phyloP scores from a whole-genome alignment of 352 stramenopile species.

The Thraustochytrium striatum region DNA sequence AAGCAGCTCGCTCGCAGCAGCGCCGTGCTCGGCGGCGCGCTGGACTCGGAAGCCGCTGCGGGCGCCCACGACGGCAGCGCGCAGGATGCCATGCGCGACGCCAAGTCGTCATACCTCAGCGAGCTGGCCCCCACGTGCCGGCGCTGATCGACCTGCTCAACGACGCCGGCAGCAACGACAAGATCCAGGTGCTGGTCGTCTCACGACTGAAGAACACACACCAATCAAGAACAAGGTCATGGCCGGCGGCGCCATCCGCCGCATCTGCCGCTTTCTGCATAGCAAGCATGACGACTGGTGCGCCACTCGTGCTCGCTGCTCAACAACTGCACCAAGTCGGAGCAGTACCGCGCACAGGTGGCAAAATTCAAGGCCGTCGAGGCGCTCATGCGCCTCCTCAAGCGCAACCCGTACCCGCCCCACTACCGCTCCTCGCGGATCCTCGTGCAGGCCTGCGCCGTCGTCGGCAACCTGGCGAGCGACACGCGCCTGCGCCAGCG shows the following conservation, averaged over 20 bases:
- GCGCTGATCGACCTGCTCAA: constrained; percentile 34
- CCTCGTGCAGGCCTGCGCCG: neutral
- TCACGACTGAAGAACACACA: constrained; percentile 16
- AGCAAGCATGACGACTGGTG: constrained; percentile 43
- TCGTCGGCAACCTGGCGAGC: constrained; percentile 28
- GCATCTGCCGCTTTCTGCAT: constrained; percentile 26
- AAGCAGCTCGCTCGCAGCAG: constrained; percentile 14
- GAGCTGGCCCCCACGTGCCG: constrained; percentile 13
- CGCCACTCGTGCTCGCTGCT: neutral
- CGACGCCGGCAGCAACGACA: constrained; percentile 10
- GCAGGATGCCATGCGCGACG: neutral
- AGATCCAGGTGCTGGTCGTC: constrained; percentile 18
- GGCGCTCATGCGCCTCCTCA: constrained; percentile 29
- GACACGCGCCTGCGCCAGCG: constrained; percentile 20
- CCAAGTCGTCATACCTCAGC: neutral
- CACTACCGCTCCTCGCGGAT: constrained; percentile 12
- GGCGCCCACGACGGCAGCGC: neutral
- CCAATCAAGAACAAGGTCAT: constrained; percentile 40
- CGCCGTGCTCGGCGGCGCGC: neutral
- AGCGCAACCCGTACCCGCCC: constrained; percentile 8
- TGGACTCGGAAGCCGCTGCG: no score
- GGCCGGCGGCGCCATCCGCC: constrained; percentile 14
- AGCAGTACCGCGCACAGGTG: constrained; percentile 32
- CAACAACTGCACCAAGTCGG: constrained; percentile 42
- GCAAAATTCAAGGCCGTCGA: constrained; percentile 20